phyloP scores from a whole-genome alignment of 163 green algal species.

The Trebouxia gelatinosa region DNA sequence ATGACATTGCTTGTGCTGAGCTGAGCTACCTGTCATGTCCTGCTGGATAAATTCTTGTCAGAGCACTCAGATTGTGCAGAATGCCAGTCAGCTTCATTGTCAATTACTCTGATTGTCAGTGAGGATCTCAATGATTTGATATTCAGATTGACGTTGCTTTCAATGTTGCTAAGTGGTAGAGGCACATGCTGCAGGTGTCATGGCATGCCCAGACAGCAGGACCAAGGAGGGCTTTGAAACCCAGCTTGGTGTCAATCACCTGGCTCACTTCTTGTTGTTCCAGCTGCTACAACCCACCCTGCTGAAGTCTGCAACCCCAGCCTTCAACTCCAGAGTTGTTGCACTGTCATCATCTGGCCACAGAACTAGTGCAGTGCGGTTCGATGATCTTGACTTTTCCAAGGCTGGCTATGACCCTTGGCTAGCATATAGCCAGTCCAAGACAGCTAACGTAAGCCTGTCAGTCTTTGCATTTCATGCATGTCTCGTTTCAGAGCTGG shows the following conservation, averaged over 20 bases:
- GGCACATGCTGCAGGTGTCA: constrained; percentile 38
- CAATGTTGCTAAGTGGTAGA: no score
- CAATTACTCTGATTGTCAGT: no score
- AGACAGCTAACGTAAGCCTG: constrained; percentile 80
- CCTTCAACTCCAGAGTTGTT: constrained; percentile 64
- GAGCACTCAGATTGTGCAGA: no score
- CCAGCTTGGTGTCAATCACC: constrained; percentile 57
- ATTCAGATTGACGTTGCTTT: no score
- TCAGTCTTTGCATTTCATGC: constrained; percentile 26
- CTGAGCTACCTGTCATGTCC: no score
- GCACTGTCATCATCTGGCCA: constrained; percentile 73
- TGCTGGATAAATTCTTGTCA: no score
- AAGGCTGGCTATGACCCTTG: constrained; percentile 52
- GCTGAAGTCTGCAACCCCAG: constrained; percentile 28
- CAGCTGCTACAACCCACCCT: constrained; percentile 31
- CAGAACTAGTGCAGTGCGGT: constrained; percentile 63
- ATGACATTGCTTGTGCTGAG: no score
- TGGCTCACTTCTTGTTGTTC: constrained; percentile 50
- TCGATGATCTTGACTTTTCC: constrained; percentile 61
- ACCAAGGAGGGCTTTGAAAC: constrained; percentile 50
- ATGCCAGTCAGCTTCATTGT: no score
- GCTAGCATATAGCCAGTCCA: constrained; percentile 76
- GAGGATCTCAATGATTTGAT: no score
- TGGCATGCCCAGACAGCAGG: constrained; percentile 40
- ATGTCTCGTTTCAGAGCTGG: neutral